Conservation (phyloP, 139 green algal genomes). For the Astrephomene gubernaculifera region DNA sequence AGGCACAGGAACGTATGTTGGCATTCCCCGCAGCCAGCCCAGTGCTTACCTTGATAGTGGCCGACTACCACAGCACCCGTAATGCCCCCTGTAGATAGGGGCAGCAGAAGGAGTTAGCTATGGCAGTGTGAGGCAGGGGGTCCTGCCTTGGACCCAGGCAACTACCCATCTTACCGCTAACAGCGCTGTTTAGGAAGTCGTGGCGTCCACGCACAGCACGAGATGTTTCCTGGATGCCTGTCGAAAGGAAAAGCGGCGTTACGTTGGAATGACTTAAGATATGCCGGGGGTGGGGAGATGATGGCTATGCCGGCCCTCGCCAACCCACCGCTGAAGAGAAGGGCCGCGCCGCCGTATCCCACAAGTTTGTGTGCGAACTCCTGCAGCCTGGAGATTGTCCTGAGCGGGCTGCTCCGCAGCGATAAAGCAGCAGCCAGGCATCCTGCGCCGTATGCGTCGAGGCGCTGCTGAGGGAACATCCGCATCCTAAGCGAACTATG, state of each 20-base stretch:
- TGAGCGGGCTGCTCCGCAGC: not conserved
- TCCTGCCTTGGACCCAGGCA: not conserved
- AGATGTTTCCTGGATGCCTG: conserved; percentile 15
- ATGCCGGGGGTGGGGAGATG: not conserved
- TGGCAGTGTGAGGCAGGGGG: not conserved
- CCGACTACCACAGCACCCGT: conserved; percentile 22
- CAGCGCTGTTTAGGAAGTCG: conserved; percentile 28
- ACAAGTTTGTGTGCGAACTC: conserved; percentile 23
- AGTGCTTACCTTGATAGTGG: conserved; percentile 14
- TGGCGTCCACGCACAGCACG: conserved; percentile 3
- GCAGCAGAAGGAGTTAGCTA: not conserved
- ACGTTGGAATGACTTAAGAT: not conserved
- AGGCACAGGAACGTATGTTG: no score
- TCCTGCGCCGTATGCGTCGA: no score
- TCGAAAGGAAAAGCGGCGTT: no score
- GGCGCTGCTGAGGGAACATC: no score
- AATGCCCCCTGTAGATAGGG: conserved; percentile 4
- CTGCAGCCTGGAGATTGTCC: not conserved
- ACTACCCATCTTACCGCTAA: not conserved
- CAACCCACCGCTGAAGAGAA: conserved; percentile 26
- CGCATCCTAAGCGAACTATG: no score
- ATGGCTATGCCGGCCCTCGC: not conserved
- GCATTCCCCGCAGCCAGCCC: not conserved
- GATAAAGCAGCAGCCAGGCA: conserved; percentile 8
- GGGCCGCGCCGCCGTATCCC: conserved; percentile 2